Evolutionary conservation across 2,329 filamentous ascomycete species (phyloP), one percentile per base, ranked within the genome.

Genomic region (Fusarium sororula): DNA sequence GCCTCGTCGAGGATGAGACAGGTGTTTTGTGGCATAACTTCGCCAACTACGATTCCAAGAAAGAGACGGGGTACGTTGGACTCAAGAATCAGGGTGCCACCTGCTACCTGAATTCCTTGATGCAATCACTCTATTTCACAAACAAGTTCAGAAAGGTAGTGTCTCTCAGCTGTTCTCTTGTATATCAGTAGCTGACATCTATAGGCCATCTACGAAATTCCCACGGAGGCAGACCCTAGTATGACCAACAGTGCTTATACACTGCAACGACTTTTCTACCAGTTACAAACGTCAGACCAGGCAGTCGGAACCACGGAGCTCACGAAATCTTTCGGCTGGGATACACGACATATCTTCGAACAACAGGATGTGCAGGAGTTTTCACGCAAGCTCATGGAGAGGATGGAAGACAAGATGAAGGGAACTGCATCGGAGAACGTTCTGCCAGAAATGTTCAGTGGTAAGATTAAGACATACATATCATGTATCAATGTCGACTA

Each of bases 401-500:
- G 94, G 68, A 92, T 99, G 84, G 97, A 99, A 81, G 93, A 96
- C 79, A 96, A 94, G 81, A 99, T 99, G 97, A 99, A 99, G 84
- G 96, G 94, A 51, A 98, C 96, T 4, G 91, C 93, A 57, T 94
- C 94, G 18, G 94, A 98, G 80, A 97, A 96, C 76, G 93, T 95
- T 5, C 87, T 99, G 14, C 91, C 95, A 3, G 91, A 93, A 71
- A 93, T 99, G 86, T 98, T 99, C 79, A 95, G 96, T 66, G 97
- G 96, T 65, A 98, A 98, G 84, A 95, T 97, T 83, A 98, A 98
- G 85, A 99, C 96, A 1, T 99, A 98, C 83, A 97, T 99, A 74
- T 97, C 94, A 28, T 99, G 97, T 85, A 98, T 99, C 82, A 96
- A 99, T 82, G 97, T 99, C 71, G 92, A 97, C 79, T 99, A 98